Conservation (phyloP, 257 asterid genomes). For the Catharanthus roseus region DNA sequence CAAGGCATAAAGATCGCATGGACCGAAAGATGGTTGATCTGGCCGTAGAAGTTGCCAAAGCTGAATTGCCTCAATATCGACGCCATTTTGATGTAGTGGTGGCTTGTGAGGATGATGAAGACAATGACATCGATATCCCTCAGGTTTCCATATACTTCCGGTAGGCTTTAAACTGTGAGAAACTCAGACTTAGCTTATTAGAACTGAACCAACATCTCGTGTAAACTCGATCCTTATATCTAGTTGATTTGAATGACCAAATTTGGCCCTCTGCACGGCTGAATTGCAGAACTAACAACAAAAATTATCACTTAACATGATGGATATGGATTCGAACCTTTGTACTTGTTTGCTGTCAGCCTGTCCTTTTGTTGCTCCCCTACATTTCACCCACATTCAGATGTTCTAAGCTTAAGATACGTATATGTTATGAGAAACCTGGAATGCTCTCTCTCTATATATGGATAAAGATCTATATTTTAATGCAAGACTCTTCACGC, state of each 20-base stretch:
- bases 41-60: conserved; percentile 64
- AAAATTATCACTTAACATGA: not conserved
- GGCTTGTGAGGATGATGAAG: conserved; percentile 89
- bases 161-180: conserved; percentile 13
- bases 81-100: conserved; percentile 70
- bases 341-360: not conserved
- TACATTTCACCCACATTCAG: not conserved
- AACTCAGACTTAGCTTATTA: not conserved
- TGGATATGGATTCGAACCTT: not conserved
- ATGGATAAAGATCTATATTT: not conserved
- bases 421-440: not conserved
- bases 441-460: no score
- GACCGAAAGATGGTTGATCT: conserved; percentile 59
- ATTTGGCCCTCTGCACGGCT: not conserved
- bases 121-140: conserved; percentile 77
- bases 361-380: not conserved
- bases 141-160: conserved; percentile 67
- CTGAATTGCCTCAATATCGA: conserved; percentile 64
- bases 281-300: not conserved
- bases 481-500: not conserved
- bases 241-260: not conserved
- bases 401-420: not conserved
- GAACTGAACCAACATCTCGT: not conserved
- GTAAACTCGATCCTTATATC: not conserved
- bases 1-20: conserved; percentile 75